phyloP scores from a whole-genome alignment of 2,329 filamentous ascomycete genomes.

The Neocatenulostroma microsporum region DNA sequence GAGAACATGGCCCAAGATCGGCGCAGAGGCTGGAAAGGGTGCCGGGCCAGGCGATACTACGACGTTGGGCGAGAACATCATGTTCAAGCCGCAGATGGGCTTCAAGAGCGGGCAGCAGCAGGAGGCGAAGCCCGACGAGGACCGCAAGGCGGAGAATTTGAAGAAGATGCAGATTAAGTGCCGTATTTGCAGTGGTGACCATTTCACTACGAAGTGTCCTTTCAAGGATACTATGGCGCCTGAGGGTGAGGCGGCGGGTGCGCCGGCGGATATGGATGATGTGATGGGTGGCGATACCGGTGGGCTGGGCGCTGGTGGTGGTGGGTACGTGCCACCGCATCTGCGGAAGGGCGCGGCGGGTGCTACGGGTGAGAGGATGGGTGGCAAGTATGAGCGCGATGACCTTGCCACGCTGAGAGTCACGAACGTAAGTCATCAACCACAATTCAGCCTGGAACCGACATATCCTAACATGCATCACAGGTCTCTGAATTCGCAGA shows the following conservation, averaged over 20 bases:
- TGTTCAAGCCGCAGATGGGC: constrained; percentile 86
- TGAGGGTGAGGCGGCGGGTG: constrained; percentile 45
- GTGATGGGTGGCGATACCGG: constrained; percentile 39
- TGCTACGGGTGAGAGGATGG: constrained; percentile 72
- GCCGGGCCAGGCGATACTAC: constrained; percentile 82
- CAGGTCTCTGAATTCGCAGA: constrained; percentile 96
- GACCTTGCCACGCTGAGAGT: constrained; percentile 93
- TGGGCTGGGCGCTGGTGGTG: constrained; percentile 51
- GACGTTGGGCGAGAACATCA: constrained; percentile 93
- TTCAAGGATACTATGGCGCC: constrained; percentile 99
- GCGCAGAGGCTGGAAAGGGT: constrained; percentile 75
- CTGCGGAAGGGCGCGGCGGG: constrained; percentile 57
- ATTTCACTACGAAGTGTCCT: constrained; percentile 97
- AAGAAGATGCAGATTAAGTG: constrained; percentile 99
- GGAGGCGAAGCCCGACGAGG: constrained; percentile 60
- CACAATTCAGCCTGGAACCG: too few relatives aligned
- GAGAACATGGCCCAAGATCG: constrained; percentile 89
- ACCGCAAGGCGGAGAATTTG: constrained; percentile 62
- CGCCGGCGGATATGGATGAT: constrained; percentile 40
- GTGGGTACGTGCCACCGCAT: constrained; percentile 90
- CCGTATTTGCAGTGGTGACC: constrained; percentile 96
- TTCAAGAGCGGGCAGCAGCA: constrained; percentile 87
- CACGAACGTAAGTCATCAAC: constrained; percentile 84
- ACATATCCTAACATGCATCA: too few relatives aligned
- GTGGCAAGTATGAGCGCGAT: constrained; percentile 90